phyloP scores from a whole-genome alignment of 1,284 basidiomycete genomes.

The Puccinia triticina region DNA sequence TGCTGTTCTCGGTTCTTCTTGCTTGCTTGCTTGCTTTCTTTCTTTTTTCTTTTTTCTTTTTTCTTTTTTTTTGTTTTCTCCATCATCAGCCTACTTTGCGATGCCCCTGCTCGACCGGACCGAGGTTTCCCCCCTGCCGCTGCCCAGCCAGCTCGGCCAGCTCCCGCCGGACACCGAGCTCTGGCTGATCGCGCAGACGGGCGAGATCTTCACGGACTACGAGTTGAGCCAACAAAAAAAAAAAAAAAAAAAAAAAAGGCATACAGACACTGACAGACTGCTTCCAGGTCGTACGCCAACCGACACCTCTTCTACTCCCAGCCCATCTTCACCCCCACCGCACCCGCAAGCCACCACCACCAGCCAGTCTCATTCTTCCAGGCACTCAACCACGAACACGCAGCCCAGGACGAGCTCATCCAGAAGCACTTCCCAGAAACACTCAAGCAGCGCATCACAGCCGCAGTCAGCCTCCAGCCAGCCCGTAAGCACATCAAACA shows the following conservation, averaged over 20 bases:
- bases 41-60: not conserved
- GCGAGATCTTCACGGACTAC: constrained; percentile 48
- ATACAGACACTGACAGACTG: too few relatives aligned
- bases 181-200: constrained; percentile 30
- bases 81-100: not conserved
- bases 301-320: constrained; percentile 46
- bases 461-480: not conserved
- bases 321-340: constrained; percentile 33
- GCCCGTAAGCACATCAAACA: constrained; percentile 18
- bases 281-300: constrained; percentile 41
- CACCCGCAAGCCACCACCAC: not conserved
- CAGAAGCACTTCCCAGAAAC: constrained; percentile 23
- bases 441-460: constrained; percentile 1
- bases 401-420: constrained; percentile 7
- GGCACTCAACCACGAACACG: not conserved
- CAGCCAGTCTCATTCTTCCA: constrained; percentile 1
- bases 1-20: too few relatives aligned
- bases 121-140: constrained; percentile 27
- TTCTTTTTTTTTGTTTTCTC: not conserved
- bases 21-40: too few relatives aligned
- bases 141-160: constrained; percentile 12
- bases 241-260: constrained; percentile 1
- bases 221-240: constrained; percentile 13
- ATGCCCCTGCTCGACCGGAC: constrained; percentile 34
- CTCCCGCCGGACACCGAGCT: constrained; percentile 27